Percentiles rank a stretch among this genome's conserved stretches.
phyloP scores from a whole-genome alignment of 2,329 filamentous ascomycete species.

The Aspergillus awamori region DNA sequence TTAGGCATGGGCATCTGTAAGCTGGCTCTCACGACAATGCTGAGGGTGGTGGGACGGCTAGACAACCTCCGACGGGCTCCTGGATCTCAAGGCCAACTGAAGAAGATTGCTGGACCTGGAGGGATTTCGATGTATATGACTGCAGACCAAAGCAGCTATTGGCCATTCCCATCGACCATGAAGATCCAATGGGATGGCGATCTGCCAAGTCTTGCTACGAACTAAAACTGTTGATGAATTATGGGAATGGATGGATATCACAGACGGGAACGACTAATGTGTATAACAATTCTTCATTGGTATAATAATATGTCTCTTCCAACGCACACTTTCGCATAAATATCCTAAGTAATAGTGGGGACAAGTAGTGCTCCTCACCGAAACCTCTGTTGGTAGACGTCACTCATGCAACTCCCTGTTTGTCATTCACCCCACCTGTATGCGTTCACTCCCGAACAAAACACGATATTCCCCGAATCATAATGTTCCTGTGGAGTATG shows the following conservation, averaged over 20 bases:
- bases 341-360: background rate
- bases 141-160: slow-evolving; percentile 46
- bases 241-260: background rate
- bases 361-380: background rate
- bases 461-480: background rate
- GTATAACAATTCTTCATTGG: background rate
- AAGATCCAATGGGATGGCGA: slow-evolving; percentile 49
- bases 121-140: slow-evolving; percentile 50
- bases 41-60: slow-evolving; percentile 45
- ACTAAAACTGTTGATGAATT: slow-evolving; percentile 5
- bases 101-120: slow-evolving; percentile 42
- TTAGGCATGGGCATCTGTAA: slow-evolving; percentile 52
- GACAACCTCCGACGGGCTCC: slow-evolving; percentile 47
- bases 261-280: background rate
- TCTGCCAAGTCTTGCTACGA: slow-evolving; percentile 25
- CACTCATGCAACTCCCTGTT: slow-evolving; percentile 3
- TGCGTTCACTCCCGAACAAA: background rate
- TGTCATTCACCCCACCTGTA: slow-evolving; percentile 2
- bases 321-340: background rate
- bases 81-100: slow-evolving; percentile 45
- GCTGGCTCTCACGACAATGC: slow-evolving; percentile 41
- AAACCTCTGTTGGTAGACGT: background rate
- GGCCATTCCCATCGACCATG: slow-evolving; percentile 49
- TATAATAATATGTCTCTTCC: background rate
- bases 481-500: background rate